A percentile compares a stretch with the other conserved stretches of the same genome.
Conservation (phyloP, 108 stramenopile genomes). For the Discostella pseudostelligera region DNA sequence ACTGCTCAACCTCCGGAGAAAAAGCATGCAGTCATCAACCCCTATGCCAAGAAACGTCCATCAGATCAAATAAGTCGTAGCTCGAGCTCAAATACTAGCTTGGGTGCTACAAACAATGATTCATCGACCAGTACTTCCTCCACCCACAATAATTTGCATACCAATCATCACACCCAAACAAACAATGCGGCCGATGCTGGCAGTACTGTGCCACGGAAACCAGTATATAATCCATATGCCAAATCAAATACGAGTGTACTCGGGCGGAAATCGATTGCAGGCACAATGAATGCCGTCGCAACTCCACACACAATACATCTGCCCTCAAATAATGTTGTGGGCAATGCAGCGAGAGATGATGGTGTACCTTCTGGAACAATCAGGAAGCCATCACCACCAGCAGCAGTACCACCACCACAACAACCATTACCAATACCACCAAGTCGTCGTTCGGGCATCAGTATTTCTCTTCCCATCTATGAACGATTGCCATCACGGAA, state of each 20-base stretch:
- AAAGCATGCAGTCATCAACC: constrained; percentile 14
- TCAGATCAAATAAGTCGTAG: constrained; percentile 21
- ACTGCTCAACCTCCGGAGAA: background rate
- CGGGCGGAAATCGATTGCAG: constrained; percentile 18
- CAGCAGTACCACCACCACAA: too few species aligned
- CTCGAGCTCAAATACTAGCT: background rate
- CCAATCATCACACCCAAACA: background rate
- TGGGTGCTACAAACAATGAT: background rate
- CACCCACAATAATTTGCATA: background rate
- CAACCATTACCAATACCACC: background rate
- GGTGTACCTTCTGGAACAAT: background rate
- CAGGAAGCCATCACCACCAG: too few species aligned
- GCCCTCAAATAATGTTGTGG: background rate
- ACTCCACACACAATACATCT: background rate
- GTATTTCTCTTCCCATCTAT: constrained; percentile 38
- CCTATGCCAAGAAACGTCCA: constrained; percentile 21
- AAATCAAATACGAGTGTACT: constrained; percentile 11
- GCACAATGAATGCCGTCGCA: background rate
- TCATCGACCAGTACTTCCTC: background rate
- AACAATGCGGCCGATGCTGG: constrained; percentile 8
- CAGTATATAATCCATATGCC: constrained; percentile 37
- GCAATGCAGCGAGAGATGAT: background rate
- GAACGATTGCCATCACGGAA: constrained; percentile 49
- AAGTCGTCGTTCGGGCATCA: constrained; percentile 12
- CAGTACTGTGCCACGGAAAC: constrained; percentile 4